These are phyloP conservation scores for Acanthamoeba lenticulata DNA, from an alignment of 208 protist species.

Conservation along the genomic window DNA sequence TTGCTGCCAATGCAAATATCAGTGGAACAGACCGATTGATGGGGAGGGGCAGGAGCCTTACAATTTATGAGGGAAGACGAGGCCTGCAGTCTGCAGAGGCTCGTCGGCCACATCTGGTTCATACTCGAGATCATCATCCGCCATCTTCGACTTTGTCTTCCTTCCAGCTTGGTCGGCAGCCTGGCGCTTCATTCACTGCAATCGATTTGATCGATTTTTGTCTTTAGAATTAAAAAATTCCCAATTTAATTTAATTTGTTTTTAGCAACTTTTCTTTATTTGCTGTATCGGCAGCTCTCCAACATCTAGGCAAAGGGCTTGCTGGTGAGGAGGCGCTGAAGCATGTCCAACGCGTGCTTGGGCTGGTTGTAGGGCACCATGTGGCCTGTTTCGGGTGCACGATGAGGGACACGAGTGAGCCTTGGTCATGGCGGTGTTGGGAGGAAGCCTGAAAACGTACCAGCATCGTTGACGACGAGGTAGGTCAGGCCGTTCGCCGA, in stretches of 20 bases:
- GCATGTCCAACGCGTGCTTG: conserved; percentile 55
- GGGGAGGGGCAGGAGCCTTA: not conserved
- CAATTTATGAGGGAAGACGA: not conserved
- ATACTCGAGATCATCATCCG: conserved; percentile 11
- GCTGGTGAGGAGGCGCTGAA: not conserved
- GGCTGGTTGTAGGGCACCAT: conserved; percentile 59
- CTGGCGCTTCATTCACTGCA: not conserved
- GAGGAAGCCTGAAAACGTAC: not conserved
- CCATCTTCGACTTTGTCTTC: not conserved
- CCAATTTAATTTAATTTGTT: too few species aligned
- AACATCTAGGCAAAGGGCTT: conserved; percentile 3
- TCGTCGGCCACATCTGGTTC: conserved; percentile 2
- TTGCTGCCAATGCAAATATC: not conserved
- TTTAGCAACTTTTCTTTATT: too few species aligned
- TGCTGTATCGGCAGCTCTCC: too few species aligned
- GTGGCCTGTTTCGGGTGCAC: too few species aligned
- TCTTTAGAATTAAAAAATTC: too few species aligned
- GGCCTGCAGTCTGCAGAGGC: not conserved
- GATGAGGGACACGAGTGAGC: too few species aligned
- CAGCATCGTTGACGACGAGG: conserved; percentile 55
- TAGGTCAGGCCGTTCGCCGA: conserved; percentile 8
- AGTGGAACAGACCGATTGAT: not conserved
- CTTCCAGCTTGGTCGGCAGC: not conserved
- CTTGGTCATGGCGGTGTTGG: not conserved
- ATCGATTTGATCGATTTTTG: too few species aligned